Evolutionary conservation across 2,329 filamentous ascomycete genomes (phyloP).

Genomic region (Coniochaeta sp.): DNA sequence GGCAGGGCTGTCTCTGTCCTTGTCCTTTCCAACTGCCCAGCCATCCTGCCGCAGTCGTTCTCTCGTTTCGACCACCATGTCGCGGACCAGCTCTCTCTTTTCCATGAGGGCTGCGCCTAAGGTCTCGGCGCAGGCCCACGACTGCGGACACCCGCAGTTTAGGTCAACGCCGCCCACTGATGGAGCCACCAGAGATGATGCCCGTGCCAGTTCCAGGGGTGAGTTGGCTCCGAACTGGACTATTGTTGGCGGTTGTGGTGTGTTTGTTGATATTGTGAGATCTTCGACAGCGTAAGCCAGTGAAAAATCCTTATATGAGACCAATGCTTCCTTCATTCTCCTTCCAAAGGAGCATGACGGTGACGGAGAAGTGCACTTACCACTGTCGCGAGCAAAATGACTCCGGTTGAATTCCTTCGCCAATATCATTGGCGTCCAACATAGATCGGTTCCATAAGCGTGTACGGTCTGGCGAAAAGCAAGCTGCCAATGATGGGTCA

Average conservation of each 20-base stretch:
- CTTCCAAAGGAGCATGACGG: too few species aligned
- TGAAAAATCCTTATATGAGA: not conserved
- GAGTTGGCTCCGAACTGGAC: constrained; percentile 61
- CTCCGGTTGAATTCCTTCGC: constrained; percentile 63
- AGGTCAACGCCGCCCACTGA: constrained; percentile 59
- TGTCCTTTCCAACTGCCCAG: constrained; percentile 39
- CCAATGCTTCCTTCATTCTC: too few species aligned
- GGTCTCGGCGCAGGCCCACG: constrained; percentile 62
- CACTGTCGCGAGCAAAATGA: constrained; percentile 51
- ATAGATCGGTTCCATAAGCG: constrained; percentile 57
- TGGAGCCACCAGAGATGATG: constrained; percentile 54
- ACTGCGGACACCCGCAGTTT: constrained; percentile 68
- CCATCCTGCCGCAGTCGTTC: constrained; percentile 41
- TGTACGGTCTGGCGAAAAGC: constrained; percentile 63
- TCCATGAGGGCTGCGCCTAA: constrained; percentile 66
- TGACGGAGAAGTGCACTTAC: constrained; percentile 23
- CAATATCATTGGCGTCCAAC: constrained; percentile 67
- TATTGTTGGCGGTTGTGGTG: constrained; percentile 50
- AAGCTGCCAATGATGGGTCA: constrained; percentile 34
- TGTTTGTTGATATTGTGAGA: constrained; percentile 50
- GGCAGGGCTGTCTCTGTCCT: constrained; percentile 32
- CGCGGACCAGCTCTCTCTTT: constrained; percentile 54
- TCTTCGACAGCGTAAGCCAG: constrained; percentile 30
- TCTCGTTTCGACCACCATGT: constrained; percentile 56
- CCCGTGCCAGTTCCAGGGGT: constrained; percentile 54